phyloP scores from a whole-genome alignment of 2,329 filamentous ascomycete genomes.

The Neofusicoccum kwambonambiense region DNA sequence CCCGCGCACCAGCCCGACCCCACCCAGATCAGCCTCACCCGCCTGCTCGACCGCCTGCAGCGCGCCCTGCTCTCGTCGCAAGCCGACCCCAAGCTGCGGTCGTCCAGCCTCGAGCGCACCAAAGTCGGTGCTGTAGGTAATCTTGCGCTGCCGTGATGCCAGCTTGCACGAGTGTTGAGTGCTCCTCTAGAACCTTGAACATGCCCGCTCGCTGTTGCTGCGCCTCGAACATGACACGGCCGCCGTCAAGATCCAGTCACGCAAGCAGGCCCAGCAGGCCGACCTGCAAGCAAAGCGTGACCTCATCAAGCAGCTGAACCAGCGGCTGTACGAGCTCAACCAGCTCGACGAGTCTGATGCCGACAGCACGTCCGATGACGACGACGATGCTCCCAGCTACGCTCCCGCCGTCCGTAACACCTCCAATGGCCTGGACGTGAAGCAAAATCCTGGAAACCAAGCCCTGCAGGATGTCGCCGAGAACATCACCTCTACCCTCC shows the following conservation, averaged over 20 bases:
- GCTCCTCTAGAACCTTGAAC: constrained; percentile 62
- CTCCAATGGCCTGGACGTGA: constrained; percentile 32
- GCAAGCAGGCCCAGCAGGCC: constrained; percentile 60
- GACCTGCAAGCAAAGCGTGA: constrained; percentile 66
- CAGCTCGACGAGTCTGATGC: constrained; percentile 51
- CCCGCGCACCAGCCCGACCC: constrained; percentile 23
- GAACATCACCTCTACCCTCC: constrained; percentile 27
- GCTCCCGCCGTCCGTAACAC: constrained; percentile 38
- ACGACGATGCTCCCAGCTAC: constrained; percentile 42
- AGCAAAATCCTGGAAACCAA: constrained; percentile 28
- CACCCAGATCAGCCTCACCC: constrained; percentile 53
- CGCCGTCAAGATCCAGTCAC: constrained; percentile 57
- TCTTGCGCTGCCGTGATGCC: neutral
- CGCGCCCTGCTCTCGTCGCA: constrained; percentile 63
- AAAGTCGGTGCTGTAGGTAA: constrained; percentile 54
- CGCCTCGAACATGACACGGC: constrained; percentile 69
- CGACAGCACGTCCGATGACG: constrained; percentile 37
- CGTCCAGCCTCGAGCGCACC: constrained; percentile 65
- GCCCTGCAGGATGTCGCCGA: constrained; percentile 34
- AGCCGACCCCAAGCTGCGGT: constrained; percentile 57
- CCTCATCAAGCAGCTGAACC: constrained; percentile 62
- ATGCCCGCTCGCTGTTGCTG: constrained; percentile 67
- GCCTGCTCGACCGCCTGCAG: constrained; percentile 66
- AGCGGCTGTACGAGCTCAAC: constrained; percentile 66
- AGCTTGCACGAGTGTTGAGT: neutral